phyloP scores from a whole-genome alignment of 495 filamentous ascomycete genomes.

The Daldinia childiae region DNA sequence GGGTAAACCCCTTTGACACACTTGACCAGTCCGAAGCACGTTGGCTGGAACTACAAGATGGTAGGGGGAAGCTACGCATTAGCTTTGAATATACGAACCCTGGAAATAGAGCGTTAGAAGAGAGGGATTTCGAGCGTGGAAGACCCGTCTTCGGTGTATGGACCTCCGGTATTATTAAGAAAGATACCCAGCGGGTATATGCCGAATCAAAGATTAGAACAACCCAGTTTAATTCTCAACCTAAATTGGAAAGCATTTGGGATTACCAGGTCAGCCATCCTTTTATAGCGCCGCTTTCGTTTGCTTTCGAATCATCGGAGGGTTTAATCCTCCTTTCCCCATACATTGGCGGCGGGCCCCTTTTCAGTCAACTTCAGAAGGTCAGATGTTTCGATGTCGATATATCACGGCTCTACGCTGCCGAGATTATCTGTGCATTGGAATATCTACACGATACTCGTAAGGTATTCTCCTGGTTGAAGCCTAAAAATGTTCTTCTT shows the following conservation, averaged over 20 bases:
- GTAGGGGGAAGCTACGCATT: background rate
- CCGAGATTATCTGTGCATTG: background rate
- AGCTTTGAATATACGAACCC: background rate
- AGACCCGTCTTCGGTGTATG: background rate
- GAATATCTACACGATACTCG: background rate
- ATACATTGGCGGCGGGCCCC: background rate
- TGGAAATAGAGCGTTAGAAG: background rate
- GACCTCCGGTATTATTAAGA: background rate
- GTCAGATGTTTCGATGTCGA: background rate
- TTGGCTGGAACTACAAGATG: background rate
- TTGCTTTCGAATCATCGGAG: background rate
- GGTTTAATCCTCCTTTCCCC: background rate
- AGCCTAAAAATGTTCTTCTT: background rate
- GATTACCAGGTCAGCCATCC: background rate
- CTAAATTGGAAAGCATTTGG: background rate
- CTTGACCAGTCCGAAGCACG: background rate
- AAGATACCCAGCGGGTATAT: background rate
- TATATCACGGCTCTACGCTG: background rate
- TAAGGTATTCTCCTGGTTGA: background rate
- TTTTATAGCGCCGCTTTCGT: background rate
- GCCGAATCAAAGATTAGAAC: background rate
- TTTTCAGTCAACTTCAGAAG: background rate
- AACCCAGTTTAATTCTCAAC: background rate
- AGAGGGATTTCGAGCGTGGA: background rate
- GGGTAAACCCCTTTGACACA: background rate